Evolutionary conservation across 2,329 filamentous ascomycete genomes (phyloP), one percentile per base, ranked within the genome.

Genomic region (Phaeosphaeriaceae sp.): DNA sequence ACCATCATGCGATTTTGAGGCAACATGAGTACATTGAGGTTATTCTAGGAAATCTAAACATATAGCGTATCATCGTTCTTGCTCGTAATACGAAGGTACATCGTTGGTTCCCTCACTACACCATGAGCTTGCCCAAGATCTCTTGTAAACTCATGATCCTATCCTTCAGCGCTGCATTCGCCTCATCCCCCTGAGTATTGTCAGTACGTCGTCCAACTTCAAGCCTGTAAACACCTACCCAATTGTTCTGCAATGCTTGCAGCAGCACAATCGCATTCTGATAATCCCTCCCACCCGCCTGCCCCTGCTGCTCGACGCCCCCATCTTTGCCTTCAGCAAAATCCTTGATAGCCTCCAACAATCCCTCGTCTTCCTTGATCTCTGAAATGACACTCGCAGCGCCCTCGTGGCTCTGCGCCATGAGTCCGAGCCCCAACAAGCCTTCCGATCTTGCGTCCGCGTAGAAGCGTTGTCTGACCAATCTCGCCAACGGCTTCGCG

Each of bases 241-340:
- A 70, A 56, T 77, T 73, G 22, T 68, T 71, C 42, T 65, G 60
- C 53, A 77, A 56, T 21, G 71, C 74, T 57, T 76, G 72, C 22
- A 78, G 53, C 42, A 78, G 60, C 33, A 77, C 74, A 27, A 78
- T 60, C 11, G 72, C 70, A 58, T 78, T 78, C 22, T 76, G 72
- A 52, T 70, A 72, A 42, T 78, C 72, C 42, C 73, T 63, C 2
- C 70, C 69, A 21, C 66, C 66, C 33, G 66, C 64, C 40, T 62
- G 63, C 3, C 60, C 57, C 52, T 72, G 61, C 44, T 71, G 64
- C 47, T 61, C 60, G 27, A 54, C 53, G 13, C 64, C 68, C 47
- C 62, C 66, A 56, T 72, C 66, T 25, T 70, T 67, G 40, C 68
- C 69, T 33, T 67, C 63, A 19, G 65, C 70, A 58, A 76, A 68